These are phyloP conservation scores for Plasmopara halstedii DNA, from an alignment of 352 stramenopile genomes.

Conservation along the genomic window DNA sequence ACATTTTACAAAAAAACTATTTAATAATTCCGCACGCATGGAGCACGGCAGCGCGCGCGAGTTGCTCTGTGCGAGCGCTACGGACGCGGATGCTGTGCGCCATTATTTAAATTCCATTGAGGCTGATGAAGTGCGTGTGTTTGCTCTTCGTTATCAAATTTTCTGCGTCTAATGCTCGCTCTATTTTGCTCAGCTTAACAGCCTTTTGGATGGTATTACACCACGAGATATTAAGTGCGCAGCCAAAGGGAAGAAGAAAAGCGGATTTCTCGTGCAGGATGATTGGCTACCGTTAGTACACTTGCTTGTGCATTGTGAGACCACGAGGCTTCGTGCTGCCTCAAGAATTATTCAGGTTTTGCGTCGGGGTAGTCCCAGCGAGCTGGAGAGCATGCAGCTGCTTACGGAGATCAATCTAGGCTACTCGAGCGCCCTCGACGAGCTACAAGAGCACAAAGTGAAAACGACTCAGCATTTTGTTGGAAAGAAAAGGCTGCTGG, in stretches of 20 bases:
- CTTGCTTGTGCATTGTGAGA: constrained; percentile 46
- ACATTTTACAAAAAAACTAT: background rate
- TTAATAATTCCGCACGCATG: constrained; percentile 8
- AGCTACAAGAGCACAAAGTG: constrained; percentile 10
- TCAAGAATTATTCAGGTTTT: constrained; percentile 54
- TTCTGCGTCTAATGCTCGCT: background rate
- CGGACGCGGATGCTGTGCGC: constrained; percentile 48
- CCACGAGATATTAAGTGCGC: constrained; percentile 24
- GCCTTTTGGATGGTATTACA: constrained; percentile 48
- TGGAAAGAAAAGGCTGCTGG: constrained; percentile 17
- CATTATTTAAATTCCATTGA: constrained; percentile 58
- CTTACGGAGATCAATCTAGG: constrained; percentile 65
- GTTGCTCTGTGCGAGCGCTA: constrained; percentile 53
- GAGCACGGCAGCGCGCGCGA: constrained; percentile 36
- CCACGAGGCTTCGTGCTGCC: constrained; percentile 42
- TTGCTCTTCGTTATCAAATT: background rate
- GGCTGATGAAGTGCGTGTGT: constrained; percentile 36
- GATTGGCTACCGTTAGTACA: constrained; percentile 63
- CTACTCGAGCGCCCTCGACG: constrained; percentile 46
- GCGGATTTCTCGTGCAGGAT: constrained; percentile 19
- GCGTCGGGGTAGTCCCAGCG: constrained; percentile 42
- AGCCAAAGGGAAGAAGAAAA: constrained; percentile 26
- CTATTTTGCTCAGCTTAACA: constrained; percentile 32
- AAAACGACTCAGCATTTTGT: constrained; percentile 4
- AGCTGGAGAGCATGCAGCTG: constrained; percentile 69